Base-by-base conservation (phyloP, 352 stramenopile genomes). In the Phytophthora nicotianae region DNA sequence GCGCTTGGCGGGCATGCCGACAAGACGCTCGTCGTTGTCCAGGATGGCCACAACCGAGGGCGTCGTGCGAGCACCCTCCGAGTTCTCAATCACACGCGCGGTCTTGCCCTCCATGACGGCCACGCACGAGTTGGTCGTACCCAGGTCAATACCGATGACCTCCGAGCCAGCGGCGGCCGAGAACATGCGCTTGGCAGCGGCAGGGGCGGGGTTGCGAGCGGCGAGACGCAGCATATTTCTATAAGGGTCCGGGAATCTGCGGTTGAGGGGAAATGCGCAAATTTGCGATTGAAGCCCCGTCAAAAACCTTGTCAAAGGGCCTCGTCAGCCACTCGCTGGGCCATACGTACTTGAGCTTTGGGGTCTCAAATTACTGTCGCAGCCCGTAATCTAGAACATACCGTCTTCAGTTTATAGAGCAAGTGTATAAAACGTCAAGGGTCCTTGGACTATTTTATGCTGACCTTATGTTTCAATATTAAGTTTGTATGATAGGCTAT, bases 11-110 rank as follows among this genome's bases (percentile, higher is more conserved):
- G 93, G 85, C 80, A 97, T 95, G 45, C 97, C 97, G 8, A 99
- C 95, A 16, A 99, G 78, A 35, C 96, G 88, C 65, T 97, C 89
- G 50, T 88, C 91, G 63, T 98, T 90, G 42, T 97, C 88, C 23
- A 93, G 77, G 66, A 99, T 98, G 23, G 95, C 96, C 5, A 99
- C 96, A 2, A 99, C 94, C 9, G 96, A 99, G 3, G 97, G 96
- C 23, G 97, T 99, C 6, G 96, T 99, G 42, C 97, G 88, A 13
- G 91, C 81, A 67, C 97, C 97, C 70, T 99, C 96, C 13, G 91
- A 97, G 89, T 99, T 99, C 77, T 98, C 96, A 80, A 99, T 98
- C 24, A 99, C 95, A 84, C 95, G 92, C n/a, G 96, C 76, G 60
- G 78, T 96, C 43, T 96, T 83, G 58, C 74, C 74, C 55, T 86